Conservation (phyloP, 371 early-diverging fungal genomes). For the Mucor indicus region DNA sequence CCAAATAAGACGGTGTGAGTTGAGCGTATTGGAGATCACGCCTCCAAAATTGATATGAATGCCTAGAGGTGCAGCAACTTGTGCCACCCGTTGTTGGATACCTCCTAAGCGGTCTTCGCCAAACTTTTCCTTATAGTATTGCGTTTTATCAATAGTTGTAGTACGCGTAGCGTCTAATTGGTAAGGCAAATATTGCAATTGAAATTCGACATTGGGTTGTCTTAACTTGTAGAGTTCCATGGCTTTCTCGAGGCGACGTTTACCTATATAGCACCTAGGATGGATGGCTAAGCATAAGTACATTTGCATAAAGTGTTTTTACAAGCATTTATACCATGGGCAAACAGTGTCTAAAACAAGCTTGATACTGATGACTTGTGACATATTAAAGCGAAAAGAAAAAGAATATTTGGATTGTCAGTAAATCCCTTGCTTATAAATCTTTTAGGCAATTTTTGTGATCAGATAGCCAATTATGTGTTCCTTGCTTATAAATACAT, state of each 20-base stretch:
- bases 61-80: slow-evolving; percentile 56
- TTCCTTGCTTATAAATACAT: too few relatives aligned
- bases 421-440: too few relatives aligned
- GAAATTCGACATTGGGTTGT: slow-evolving; percentile 49
- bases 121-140: slow-evolving; percentile 57
- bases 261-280: slow-evolving; percentile 63
- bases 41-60: slow-evolving; percentile 63
- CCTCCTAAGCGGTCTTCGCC: slow-evolving; percentile 45
- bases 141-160: slow-evolving; percentile 8
- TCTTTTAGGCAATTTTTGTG: too few relatives aligned
- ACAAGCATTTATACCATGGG: slow-evolving; percentile 42
- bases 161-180: slow-evolving; percentile 55
- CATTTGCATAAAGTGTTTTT: not conserved
- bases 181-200: slow-evolving; percentile 62
- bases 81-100: slow-evolving; percentile 50
- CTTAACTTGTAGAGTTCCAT: slow-evolving; percentile 43
- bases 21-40: slow-evolving; percentile 59
- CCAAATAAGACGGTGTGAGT: slow-evolving; percentile 66
- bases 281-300: not conserved
- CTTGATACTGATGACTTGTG: slow-evolving; percentile 38
- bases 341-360: slow-evolving; percentile 59
- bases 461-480: too few relatives aligned
- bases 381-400: too few relatives aligned
- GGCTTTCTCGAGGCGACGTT: slow-evolving; percentile 65
- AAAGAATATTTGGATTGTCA: too few relatives aligned